These are phyloP conservation scores for Populus davidiana DNA, from an alignment of 345 rosid species.

Conservation along the genomic window DNA sequence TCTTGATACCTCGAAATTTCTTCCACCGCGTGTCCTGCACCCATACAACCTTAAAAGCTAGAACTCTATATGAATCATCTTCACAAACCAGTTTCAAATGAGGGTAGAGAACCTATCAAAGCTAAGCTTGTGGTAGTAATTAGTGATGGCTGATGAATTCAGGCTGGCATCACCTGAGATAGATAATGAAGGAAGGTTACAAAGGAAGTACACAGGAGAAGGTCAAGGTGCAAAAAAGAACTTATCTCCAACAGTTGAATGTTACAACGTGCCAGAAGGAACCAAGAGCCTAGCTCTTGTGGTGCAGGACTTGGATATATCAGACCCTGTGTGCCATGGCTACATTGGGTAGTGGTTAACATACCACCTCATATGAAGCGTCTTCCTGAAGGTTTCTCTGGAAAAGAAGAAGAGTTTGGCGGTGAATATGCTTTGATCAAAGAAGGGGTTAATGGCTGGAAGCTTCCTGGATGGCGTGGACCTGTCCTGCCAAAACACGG, in stretches of 20 bases:
- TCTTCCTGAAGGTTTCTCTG: constrained; percentile 68
- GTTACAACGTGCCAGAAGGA: constrained; percentile 75
- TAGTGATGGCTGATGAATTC: constrained; percentile 49
- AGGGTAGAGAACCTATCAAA: not conserved
- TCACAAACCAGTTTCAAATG: not conserved
- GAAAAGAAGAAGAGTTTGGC: constrained; percentile 45
- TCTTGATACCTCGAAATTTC: not conserved
- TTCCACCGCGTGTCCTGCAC: not conserved
- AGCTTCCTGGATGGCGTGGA: too few relatives aligned
- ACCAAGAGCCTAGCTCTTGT: constrained; percentile 62
- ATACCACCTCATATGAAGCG: constrained; percentile 63
- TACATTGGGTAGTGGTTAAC: constrained; percentile 70
- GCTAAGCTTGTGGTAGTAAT: not conserved
- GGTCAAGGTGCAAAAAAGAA: constrained; percentile 65
- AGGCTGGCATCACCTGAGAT: constrained; percentile 54
- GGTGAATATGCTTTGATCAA: constrained; percentile 42
- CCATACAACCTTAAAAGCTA: not conserved
- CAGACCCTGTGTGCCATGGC: constrained; percentile 83
- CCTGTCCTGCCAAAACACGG: too few relatives aligned
- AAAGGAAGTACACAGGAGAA: constrained; percentile 64
- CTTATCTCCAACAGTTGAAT: constrained; percentile 59
- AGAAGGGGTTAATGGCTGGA: constrained; percentile 71
- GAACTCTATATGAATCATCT: not conserved
- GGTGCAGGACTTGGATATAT: constrained; percentile 78
- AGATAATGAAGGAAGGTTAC: constrained; percentile 51